Evolutionary conservation across 148 eudicot genomes (phyloP).

Genomic region (Cornus suecica): DNA sequence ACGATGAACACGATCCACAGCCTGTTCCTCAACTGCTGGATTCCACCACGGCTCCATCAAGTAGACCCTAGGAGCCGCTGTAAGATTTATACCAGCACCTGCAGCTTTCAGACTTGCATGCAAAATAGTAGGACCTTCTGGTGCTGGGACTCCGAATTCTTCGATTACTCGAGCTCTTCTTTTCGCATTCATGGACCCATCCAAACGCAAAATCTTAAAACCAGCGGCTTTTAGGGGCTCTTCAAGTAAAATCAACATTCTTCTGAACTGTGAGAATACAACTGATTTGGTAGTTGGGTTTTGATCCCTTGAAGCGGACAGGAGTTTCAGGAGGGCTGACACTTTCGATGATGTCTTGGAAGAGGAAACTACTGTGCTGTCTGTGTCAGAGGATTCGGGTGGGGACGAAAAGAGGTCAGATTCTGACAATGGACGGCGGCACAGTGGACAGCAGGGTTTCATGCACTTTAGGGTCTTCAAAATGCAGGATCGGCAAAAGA

Average conservation of each 20-base stretch:
- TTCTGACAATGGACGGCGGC: conserved; percentile 75
- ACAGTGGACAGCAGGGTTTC: conserved; percentile 77
- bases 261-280: conserved; percentile 83
- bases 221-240: conserved; percentile 74
- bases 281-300: conserved; percentile 59
- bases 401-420: conserved; percentile 80
- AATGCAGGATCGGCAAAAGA: conserved; percentile 83
- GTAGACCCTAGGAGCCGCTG: conserved; percentile 76
- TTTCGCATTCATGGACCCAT: conserved; percentile 87
- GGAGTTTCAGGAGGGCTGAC: conserved; percentile 58
- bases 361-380: conserved; percentile 17
- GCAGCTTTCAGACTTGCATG: conserved; percentile 91
- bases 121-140: conserved; percentile 64
- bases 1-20: conserved; percentile 93
- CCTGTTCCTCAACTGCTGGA: conserved; percentile 95
- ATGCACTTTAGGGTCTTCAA: conserved; percentile 59
- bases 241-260: conserved; percentile 79
- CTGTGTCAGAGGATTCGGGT: conserved; percentile 40
- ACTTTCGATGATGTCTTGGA: conserved; percentile 60
- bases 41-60: conserved; percentile 98
- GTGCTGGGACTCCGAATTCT: conserved; percentile 46
- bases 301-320: conserved; percentile 44
- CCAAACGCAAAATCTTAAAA: conserved; percentile 65
- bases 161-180: conserved; percentile 61
- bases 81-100: conserved; percentile 81